Percentiles rank a stretch among this genome's conserved stretches.
Evolutionary conservation across 345 rosid species (phyloP).

Genomic region (Firmiana major): DNA sequence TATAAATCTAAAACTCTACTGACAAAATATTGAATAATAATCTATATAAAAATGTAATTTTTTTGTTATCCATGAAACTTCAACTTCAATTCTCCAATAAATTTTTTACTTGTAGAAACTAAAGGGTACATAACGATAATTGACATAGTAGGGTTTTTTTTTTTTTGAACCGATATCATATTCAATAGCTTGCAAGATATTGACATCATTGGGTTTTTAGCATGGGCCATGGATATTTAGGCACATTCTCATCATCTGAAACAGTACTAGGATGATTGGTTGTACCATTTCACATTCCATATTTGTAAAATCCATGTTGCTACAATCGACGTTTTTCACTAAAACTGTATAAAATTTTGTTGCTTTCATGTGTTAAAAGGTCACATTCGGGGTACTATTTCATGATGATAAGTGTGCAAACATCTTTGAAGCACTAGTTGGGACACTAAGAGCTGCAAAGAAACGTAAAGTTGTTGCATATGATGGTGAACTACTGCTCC

Average conservation of each 20-base stretch:
- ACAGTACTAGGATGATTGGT: neutral
- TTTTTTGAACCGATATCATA: too few species aligned
- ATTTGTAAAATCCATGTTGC: neutral
- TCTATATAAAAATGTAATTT: too few species aligned
- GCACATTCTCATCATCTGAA: neutral
- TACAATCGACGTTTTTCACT: neutral
- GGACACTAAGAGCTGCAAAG: conserved; percentile 94
- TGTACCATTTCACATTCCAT: neutral
- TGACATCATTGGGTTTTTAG: too few species aligned
- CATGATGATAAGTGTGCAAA: conserved; percentile 89
- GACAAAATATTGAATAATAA: too few species aligned
- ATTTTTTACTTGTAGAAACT: too few species aligned
- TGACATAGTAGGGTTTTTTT: neutral
- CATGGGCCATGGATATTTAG: too few species aligned
- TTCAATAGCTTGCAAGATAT: too few species aligned
- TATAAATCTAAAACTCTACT: too few species aligned
- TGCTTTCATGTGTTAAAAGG: conserved; percentile 38
- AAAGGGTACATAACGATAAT: too few species aligned
- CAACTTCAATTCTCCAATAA: too few species aligned
- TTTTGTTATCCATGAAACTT: too few species aligned
- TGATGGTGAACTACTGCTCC: conserved; percentile 81
- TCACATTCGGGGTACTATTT: conserved; percentile 85
- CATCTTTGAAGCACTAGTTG: conserved; percentile 89
- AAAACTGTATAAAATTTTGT: neutral
- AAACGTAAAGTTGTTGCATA: conserved; percentile 66